Base-by-base conservation (phyloP, 129 eudicot genomes). In the Pittosporum tobira region DNA sequence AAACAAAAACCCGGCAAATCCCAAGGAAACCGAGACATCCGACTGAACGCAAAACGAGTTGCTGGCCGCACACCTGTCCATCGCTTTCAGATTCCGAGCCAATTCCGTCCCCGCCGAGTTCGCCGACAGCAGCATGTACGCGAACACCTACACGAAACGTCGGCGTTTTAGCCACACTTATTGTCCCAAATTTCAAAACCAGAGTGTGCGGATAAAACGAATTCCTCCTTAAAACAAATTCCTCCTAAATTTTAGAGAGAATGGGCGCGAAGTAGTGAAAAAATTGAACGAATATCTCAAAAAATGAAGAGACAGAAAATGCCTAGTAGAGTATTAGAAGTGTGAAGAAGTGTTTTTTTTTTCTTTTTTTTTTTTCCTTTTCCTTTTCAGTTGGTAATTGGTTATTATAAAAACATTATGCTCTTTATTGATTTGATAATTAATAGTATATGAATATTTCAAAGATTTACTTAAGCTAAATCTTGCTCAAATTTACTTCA, bases 71-170 rank as follows among this genome's bases (percentile, higher is more conserved):
- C 95, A 85, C 69, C 81, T 75, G 73, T 70, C 81, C 43, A 66
- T 38, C 28, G 73, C 70, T 40, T 62, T 73, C 25, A 81, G 69
- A 49, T 81, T 67, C 64, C 88, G 72, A 2, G 77, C 81, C 71
- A 81, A 5, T 38, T 75, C 83, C 27, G 95, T 71, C 62, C 90
- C 95, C 64, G 95, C 79, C 47, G 95, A 74, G 49, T 67, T 55
- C 28, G 95, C 95, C 69, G 95, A 81, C 63, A 85, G 62, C 51
- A 85, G 57, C 79, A 85, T 2, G 74, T 85, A 85, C 19, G 89
- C 95, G 48, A 85, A 85, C 6, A 74, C 87, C 95, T 85, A 36
- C 65, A 51, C 13, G 48, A 61, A 53, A 43, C 67, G 61, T 49
- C 63, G 14, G 5, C 61, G 64, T 62, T 69, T 67, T 42, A 13